These are phyloP conservation scores for Aspergillus niger DNA, from an alignment of 2,329 filamentous ascomycete genomes.

Conservation along the genomic window DNA sequence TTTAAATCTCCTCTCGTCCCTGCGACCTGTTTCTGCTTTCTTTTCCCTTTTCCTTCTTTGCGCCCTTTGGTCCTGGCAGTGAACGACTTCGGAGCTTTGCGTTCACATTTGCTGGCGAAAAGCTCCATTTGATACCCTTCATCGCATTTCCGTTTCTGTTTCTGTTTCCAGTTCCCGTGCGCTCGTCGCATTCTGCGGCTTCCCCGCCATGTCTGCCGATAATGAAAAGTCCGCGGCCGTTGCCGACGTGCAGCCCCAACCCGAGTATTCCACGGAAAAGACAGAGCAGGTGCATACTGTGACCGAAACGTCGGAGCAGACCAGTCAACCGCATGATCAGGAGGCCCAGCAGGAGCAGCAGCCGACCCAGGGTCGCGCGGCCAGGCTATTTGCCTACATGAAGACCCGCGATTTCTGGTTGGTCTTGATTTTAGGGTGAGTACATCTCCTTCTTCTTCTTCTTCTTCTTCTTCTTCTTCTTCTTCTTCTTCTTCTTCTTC, in stretches of 20 bases:
- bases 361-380: background rate
- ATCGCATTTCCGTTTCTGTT: background rate
- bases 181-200: background rate
- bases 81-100: slow-evolving; percentile 15
- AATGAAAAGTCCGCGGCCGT: slow-evolving; percentile 2
- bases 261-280: background rate
- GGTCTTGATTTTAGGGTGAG: slow-evolving; percentile 4
- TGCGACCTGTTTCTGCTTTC: background rate
- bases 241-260: slow-evolving; percentile 5
- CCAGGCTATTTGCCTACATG: slow-evolving; percentile 7
- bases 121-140: slow-evolving; percentile 1
- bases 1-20: background rate
- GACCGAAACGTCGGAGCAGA: background rate
- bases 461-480: too few species aligned
- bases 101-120: slow-evolving; percentile 15
- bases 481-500: too few species aligned
- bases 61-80: slow-evolving; percentile 7
- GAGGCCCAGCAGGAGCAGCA: background rate
- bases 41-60: slow-evolving; percentile 7
- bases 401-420: slow-evolving; percentile 12
- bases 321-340: background rate
- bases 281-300: slow-evolving; percentile 1
- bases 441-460: background rate
- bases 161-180: too few species aligned
- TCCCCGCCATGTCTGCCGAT: slow-evolving; percentile 3